Conservation (phyloP, 768 basidiomycete genomes). For the Lentinus tigrinus region DNA sequence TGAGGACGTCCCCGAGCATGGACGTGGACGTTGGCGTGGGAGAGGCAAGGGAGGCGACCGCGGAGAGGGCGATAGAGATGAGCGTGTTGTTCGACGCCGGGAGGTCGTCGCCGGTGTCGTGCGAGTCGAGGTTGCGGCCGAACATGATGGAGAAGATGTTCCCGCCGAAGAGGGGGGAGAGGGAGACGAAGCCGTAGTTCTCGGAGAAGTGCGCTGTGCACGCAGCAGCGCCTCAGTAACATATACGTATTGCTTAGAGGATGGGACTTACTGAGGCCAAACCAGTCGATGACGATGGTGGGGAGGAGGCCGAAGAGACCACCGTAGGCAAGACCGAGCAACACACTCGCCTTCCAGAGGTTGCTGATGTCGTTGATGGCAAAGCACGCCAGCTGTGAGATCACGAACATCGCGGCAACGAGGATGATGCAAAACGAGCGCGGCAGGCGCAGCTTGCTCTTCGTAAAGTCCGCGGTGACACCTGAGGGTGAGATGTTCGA, state of each 20-base stretch:
- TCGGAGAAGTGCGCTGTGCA: slow-evolving; percentile 67
- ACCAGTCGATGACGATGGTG: slow-evolving; percentile 84
- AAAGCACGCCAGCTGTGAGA: slow-evolving; percentile 66
- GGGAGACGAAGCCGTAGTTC: slow-evolving; percentile 80
- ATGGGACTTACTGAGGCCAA: slow-evolving; percentile 81
- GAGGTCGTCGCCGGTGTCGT: slow-evolving; percentile 34
- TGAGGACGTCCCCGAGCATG: neutral
- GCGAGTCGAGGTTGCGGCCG: slow-evolving; percentile 77
- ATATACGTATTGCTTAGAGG: too few species aligned
- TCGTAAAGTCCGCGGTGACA: slow-evolving; percentile 63
- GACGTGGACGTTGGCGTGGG: slow-evolving; percentile 6
- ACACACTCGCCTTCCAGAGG: slow-evolving; percentile 62
- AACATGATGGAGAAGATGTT: slow-evolving; percentile 86
- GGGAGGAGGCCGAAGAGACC: slow-evolving; percentile 71
- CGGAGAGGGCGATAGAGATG: neutral
- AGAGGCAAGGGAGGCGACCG: slow-evolving; percentile 7
- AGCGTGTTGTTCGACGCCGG: neutral
- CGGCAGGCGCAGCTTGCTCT: slow-evolving; percentile 56
- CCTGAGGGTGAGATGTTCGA: slow-evolving; percentile 41
- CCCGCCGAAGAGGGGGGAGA: slow-evolving; percentile 74
- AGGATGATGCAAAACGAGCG: slow-evolving; percentile 70
- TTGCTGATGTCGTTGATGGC: slow-evolving; percentile 52
- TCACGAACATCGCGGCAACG: slow-evolving; percentile 64
- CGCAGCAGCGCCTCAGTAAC: too few species aligned
- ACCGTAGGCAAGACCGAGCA: slow-evolving; percentile 71